phyloP scores from a whole-genome alignment of 2,329 filamentous ascomycete species.

The Epichloe gansuensis region DNA sequence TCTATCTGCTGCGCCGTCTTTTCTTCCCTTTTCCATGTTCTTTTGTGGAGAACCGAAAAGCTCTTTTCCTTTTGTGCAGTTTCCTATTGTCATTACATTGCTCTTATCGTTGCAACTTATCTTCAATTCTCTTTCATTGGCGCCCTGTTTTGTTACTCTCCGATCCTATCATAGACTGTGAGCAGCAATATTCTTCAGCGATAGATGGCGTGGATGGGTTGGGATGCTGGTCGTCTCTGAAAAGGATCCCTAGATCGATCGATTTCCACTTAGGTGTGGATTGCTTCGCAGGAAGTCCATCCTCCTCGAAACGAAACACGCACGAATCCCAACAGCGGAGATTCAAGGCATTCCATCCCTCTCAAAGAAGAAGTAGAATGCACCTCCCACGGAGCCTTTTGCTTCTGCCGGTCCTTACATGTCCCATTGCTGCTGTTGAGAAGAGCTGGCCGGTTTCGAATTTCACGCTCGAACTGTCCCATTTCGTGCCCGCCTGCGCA shows the following conservation, averaged over 20 bases:
- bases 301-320: neutral
- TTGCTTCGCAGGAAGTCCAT: neutral
- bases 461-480: conserved; percentile 26
- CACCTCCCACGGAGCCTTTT: neutral
- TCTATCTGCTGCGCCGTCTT: neutral
- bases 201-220: neutral
- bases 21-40: neutral
- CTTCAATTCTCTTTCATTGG: neutral
- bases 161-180: neutral
- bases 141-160: neutral
- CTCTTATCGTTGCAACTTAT: neutral
- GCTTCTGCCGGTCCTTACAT: conserved; percentile 20
- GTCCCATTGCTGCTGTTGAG: conserved; percentile 14
- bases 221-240: conserved; percentile 8
- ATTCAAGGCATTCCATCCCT: neutral
- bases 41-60: neutral
- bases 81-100: neutral
- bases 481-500: conserved; percentile 45
- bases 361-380: conserved; percentile 24
- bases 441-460: conserved; percentile 10
- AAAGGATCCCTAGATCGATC: conserved; percentile 4
- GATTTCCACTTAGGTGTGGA: conserved; percentile 9
- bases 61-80: neutral
- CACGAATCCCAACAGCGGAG: too few species aligned
- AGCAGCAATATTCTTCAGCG: neutral